phyloP scores from a whole-genome alignment of 257 asterid genomes.

The Linderniella brevidens region DNA sequence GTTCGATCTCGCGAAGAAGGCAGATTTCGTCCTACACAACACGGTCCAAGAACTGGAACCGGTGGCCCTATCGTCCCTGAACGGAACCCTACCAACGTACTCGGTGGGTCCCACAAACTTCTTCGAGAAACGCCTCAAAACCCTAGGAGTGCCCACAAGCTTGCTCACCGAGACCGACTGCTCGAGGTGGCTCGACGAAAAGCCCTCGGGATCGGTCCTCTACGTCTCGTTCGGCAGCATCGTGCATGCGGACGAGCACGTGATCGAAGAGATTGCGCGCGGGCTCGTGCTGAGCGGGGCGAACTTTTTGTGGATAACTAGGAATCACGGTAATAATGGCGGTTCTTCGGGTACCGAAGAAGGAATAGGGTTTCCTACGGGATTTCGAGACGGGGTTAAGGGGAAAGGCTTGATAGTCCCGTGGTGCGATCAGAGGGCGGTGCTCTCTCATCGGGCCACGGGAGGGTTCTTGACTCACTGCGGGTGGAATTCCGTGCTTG shows the following conservation, averaged over 20 bases:
- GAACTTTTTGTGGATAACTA: slow-evolving; percentile 46
- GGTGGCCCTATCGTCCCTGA: slow-evolving; percentile 17
- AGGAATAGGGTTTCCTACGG: slow-evolving; percentile 1
- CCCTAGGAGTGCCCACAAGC: slow-evolving; percentile 16
- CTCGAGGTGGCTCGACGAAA: slow-evolving; percentile 29
- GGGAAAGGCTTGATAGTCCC: slow-evolving; percentile 6
- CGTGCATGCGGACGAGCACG: slow-evolving; percentile 15
- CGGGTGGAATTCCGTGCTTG: slow-evolving; percentile 30
- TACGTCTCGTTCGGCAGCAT: slow-evolving; percentile 56
- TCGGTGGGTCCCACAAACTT: slow-evolving; percentile 29
- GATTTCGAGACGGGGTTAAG: not conserved
- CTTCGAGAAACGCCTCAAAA: slow-evolving; percentile 6
- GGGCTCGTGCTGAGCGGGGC: slow-evolving; percentile 37
- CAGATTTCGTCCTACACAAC: slow-evolving; percentile 37
- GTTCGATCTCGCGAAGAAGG: slow-evolving; percentile 25
- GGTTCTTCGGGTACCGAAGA: no score
- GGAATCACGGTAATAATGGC: slow-evolving; percentile 17
- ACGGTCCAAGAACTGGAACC: slow-evolving; percentile 36
- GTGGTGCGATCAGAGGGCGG: slow-evolving; percentile 11
- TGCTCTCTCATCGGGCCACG: slow-evolving; percentile 10
- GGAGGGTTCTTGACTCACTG: slow-evolving; percentile 23
- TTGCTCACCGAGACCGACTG: slow-evolving; percentile 33
- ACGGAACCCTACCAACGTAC: slow-evolving; percentile 14
- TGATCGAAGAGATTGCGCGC: slow-evolving; percentile 29
- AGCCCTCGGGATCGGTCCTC: slow-evolving; percentile 28